Base-by-base conservation (phyloP, 495 filamentous ascomycete genomes). In the Gamarada debralockiae region DNA sequence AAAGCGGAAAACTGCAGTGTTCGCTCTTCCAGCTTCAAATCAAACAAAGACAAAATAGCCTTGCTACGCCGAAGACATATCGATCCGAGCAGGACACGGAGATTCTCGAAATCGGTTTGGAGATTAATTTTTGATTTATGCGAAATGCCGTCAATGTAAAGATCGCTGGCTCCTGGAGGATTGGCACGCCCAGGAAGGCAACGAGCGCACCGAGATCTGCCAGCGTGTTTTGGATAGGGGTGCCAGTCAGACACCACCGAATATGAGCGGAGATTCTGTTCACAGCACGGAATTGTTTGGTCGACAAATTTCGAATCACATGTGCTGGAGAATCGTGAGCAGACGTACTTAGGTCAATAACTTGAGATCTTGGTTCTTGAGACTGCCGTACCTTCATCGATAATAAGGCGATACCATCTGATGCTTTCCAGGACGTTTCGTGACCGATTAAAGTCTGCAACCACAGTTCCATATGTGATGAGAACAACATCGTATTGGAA, bases 211-310 rank as follows among this genome's bases (percentile, higher is more conserved):
- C 70, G 9, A 78, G 52, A 55, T 79, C 77, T 1, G 75, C 67
- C 3, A 81, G 56, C 1, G 55, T 60, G 48, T 81, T 79, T 37
- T 79, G 74, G 44, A 91, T 89, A 0, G 87, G 85, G 0, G 86
- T 90, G 38, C 89, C 88, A 0, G 89, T 91, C 22, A 96, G 65
- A 1, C 82, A 82, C 91, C 91, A 96, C 55, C 87, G 77, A 34
- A 84, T 87, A 40, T 82, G 71, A 1, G 90, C 86, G 9, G 79
- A 64, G 10, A 96, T 63, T 41, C 68, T 70, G 55, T 70, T 80
- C 3, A 82, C 87, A 8, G 89, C 87, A 47, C 80, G 65, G 0
- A 88, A 76, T 6, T 73, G 78, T 59, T 87, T 86, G 0, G 89
- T 84, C 24, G 78, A 78, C 22, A 81, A 81, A 52, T 92, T 93